These are phyloP conservation scores for Hypoxylon sp. DNA, from an alignment of 2,329 filamentous ascomycete genomes.

Conservation along the genomic window DNA sequence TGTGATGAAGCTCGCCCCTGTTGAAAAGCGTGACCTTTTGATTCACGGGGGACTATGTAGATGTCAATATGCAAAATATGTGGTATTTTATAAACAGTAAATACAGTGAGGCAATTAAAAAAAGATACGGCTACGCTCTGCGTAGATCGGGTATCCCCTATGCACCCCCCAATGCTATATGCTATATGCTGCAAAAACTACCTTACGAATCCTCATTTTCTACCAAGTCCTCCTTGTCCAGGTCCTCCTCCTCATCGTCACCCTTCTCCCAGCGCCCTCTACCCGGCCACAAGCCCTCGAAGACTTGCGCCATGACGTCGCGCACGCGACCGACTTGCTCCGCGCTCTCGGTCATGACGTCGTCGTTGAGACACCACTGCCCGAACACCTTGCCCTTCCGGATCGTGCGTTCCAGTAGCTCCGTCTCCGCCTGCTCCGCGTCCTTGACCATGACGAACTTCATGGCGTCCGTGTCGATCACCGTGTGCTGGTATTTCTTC, in stretches of 20 bases:
- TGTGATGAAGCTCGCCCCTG: not conserved
- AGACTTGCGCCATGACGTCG: conserved; percentile 53
- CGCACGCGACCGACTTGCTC: conserved; percentile 53
- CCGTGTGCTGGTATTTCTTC: conserved; percentile 58
- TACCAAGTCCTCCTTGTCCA: conserved; percentile 4
- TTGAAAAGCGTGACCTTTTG: conserved; percentile 10
- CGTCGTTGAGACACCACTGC: conserved; percentile 60
- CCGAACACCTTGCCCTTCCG: conserved; percentile 53
- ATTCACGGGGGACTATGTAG: conserved; percentile 22
- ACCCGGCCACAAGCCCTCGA: conserved; percentile 52
- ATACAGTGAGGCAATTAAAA: conserved; percentile 29
- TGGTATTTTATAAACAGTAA: conserved; percentile 38
- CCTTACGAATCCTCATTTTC: conserved; percentile 5
- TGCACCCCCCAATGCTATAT: not conserved
- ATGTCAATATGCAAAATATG: conserved; percentile 18
- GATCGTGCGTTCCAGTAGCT: conserved; percentile 55
- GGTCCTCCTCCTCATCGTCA: conserved; percentile 2
- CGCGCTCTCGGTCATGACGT: conserved; percentile 56
- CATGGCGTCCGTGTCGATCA: conserved; percentile 57
- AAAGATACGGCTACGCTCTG: conserved; percentile 28
- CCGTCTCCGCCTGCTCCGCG: conserved; percentile 57
- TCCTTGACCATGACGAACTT: conserved; percentile 60
- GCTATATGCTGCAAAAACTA: not conserved
- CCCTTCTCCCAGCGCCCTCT: conserved; percentile 46
- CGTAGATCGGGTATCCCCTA: conserved; percentile 18